Base-by-base conservation (phyloP, 352 stramenopile genomes). In the Pythium pectinolyticum region DNA sequence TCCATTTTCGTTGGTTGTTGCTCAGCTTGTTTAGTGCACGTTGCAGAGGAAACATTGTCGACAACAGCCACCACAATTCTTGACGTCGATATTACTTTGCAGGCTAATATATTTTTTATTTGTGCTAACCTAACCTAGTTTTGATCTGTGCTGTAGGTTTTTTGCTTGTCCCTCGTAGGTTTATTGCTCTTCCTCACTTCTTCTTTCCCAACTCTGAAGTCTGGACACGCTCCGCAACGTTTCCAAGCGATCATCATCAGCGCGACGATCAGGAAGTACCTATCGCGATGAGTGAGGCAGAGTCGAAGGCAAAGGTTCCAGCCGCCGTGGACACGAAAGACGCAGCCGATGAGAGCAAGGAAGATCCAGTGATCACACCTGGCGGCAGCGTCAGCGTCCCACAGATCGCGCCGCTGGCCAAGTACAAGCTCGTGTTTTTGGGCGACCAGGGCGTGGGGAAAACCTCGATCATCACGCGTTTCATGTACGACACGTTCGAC, bases 381-480 rank as follows among this genome's bases (percentile, higher is more conserved):
- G 60, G 51, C 28, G 51, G 66, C 54, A 70, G 48, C 54, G 57
- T 75, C 12, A 66, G 41, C 24, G 78, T 92, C 58, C 84, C 84
- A 48, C 81, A 90, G 75, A 97, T 97, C 66, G 87, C 89, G 61
- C 90, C 91, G 31, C 73, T 97, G 37, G 89, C 91, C 67, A 97
- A 97, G 80, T 97, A 97, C 82, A 97, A 97, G 67, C 72, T 97
- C 35, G 94, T 98, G 31, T 98, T 98, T 54, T 67, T 98, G 28
- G 95, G 95, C 32, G 95, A 98, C 72, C 96, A 99, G 82, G 97
- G 94, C 57, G 98, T 99, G 31, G 98, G 98, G 39, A 99, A 99
- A 83, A 99, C 98, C 34, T 99, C 95, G 25, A 99, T 99, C 74
- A 99, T 99, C 77, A 99, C 97, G 56, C 84, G 97, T 56, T 99